These are phyloP conservation scores for Leccinum aurantiacum DNA, from an alignment of 768 basidiomycete genomes.

Conservation along the genomic window DNA sequence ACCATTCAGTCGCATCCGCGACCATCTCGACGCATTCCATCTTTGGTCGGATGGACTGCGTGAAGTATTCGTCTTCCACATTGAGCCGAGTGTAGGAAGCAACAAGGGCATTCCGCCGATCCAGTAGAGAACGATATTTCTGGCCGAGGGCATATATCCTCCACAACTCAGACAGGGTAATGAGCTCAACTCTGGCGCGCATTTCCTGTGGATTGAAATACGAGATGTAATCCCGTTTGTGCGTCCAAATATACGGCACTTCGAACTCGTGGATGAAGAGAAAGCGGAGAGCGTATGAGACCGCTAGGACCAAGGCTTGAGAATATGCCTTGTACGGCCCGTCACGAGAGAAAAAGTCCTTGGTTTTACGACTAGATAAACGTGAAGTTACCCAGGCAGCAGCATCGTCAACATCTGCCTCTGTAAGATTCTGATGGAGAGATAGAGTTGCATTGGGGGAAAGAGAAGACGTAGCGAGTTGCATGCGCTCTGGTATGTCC, in stretches of 20 bases:
- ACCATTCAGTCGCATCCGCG: conserved; percentile 89
- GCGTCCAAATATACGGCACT: conserved; percentile 93
- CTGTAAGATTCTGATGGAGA: conserved; percentile 60
- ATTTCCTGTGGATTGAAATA: conserved; percentile 72
- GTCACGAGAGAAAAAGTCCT: conserved; percentile 67
- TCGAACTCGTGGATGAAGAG: conserved; percentile 89
- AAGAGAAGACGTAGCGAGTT: conserved; percentile 83
- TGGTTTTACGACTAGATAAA: conserved; percentile 66
- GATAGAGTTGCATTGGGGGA: conserved; percentile 63
- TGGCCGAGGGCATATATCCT: conserved; percentile 85
- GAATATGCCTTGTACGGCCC: conserved; percentile 62
- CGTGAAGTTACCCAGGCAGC: conserved; percentile 87
- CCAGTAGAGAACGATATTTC: conserved; percentile 83
- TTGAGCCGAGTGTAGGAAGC: conserved; percentile 68
- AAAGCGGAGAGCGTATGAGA: conserved; percentile 74
- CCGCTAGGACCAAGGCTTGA: conserved; percentile 70
- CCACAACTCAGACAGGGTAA: conserved; percentile 85
- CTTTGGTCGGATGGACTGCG: conserved; percentile 61
- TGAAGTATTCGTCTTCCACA: conserved; percentile 73
- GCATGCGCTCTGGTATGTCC: conserved; percentile 96
- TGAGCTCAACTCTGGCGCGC: conserved; percentile 63
- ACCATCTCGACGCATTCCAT: conserved; percentile 85
- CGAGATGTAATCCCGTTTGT: conserved; percentile 88
- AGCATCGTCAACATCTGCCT: conserved; percentile 75
- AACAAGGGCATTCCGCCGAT: conserved; percentile 64